Evolutionary conservation across 2,329 filamentous ascomycete species (phyloP), one percentile per base, ranked within the genome.

Genomic region (Fusarium drepaniforme): DNA sequence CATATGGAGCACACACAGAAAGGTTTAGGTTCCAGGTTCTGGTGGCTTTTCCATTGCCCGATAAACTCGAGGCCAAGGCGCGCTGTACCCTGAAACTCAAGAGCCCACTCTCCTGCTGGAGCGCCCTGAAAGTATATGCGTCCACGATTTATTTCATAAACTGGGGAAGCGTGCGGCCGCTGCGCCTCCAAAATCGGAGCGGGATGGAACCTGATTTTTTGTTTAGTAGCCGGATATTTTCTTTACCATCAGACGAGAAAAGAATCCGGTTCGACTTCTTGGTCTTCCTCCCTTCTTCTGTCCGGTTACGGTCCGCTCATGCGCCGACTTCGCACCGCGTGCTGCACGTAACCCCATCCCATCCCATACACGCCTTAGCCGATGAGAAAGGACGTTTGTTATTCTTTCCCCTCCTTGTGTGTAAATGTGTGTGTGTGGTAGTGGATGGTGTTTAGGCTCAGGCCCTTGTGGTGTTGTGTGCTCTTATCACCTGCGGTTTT

Each of bases 21-120:
- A 68, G 38, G 38, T n/a, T 42, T 23, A 28, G 38, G 13, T 30
- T 30, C 44, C 44, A 25, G 16, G n/a, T 46, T 44, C 42, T 59
- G 57, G 64, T 72, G 64, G 72, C 64, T 68, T 66, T 66, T 69
- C 61, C 40, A 72, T 72, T 53, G 58, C 68, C 68, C 64, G 72
- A 75, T 73, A 70, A 42, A 69, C 66, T 75, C 51, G 67, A 46
- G 57, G 37, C 46, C 61, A 71, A 38, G 49, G 42, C 40, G 42
- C 40, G 51, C 44, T 68, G 49, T 42, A 30, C 61, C 63, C 71
- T 57, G 64, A 65, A 74, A 64, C 44, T 38, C 60, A 69, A 69
- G 65, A 51, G 71, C 64, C 59, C 60, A 61, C 44, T 44, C 42
- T 51, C 58, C 15, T 35, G 12, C 28, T 21, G 37, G 71, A 46